Evolutionary conservation across 495 filamentous ascomycete species (phyloP), one percentile per base, ranked within the genome.

Genomic region (Pseudoneurospora amorphoporcata): DNA sequence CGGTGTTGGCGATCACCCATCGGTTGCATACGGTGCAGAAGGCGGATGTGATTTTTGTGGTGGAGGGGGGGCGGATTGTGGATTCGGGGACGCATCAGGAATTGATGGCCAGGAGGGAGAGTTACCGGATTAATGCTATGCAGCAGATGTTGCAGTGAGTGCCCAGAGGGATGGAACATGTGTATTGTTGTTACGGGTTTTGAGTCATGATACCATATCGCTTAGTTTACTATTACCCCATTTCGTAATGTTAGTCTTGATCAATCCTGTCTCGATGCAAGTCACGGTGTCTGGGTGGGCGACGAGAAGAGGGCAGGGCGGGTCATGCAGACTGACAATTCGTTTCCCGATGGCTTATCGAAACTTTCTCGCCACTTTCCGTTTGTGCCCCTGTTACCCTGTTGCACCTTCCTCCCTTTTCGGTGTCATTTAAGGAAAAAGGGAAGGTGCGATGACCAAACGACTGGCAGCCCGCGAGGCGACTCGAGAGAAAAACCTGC

Each of bases 1-100:
- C 93, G 0, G 93, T 92, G 2, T 89, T 97, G 70, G 90, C 93
- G 29, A 92, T 97, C 43, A 87, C 90, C n/a, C 93, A 97, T 81
- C 83, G 92, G 3, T 79, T 95, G 65, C 84, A 85, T 29, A 95
- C 92, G n/a, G 90, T 95, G 32, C 84, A 87, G 37, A 89, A 90
- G 75, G 92, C 92, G 1, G 90, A 94, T 80, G 80, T 86, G 10
- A 97, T 95, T 68, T 89, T 93, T 74, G 87, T 93, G 75, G 87
- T 97, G 72, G 90, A 93, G 72, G 85, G 83, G 6, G 92, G 92
- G 0, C 78, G 76, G 43, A 86, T 91, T 72, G 85, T 91, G 68
- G 92, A 94, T 73, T 77, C 79, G 43, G 92, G 93, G 0, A 88
- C 87, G 61, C 92, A 94, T 79, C 84, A 85, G 8, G 90, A 92